Evolutionary conservation across 2,329 filamentous ascomycete genomes (phyloP), one percentile per base, ranked within the genome.

Genomic region (Colletotrichum sojae): DNA sequence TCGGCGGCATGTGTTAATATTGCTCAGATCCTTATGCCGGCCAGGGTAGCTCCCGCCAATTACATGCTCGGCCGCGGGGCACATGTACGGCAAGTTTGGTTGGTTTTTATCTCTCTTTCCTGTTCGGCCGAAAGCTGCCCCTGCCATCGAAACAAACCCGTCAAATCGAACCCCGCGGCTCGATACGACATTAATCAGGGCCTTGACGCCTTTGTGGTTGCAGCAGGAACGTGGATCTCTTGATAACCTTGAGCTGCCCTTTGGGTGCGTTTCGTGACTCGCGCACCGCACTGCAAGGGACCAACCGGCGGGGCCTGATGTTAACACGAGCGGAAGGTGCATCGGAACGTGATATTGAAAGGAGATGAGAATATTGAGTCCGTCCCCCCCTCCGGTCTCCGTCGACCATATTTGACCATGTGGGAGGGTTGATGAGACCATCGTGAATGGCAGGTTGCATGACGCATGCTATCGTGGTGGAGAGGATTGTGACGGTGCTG

Each of bases 1-100:
- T 68, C 60, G 65, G 65, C 51, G 55, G 55, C 66, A 69, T 69
- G 55, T 66, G 62, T 59, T 16, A 55, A 65, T 49, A 43, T 51
- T 51, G 49, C 18, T 4, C 16, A 51, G 49, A 59, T 60, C 43
- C 31, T 22, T 48, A 18, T 48, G 51, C 31, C 40, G 51, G 16
- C 39, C 12, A 27, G 39, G 31, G n/a, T 10, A 43, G 40, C 45
- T 27, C 27, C 60, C 16, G 53, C 66, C 66, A 69, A 69, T 69
- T 15, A 43, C 5, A 56, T 8, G 16, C 22, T 46, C 15, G 13
- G 43, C 55, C 36, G 20, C 66, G 43, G 49, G 39, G 51, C 62
- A 66, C 43, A 55, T 36, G 31, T 36, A 36, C 10, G 10, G 31
- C 31, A 36, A 36, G 31, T 36, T 36, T 36, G 55, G 66, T 54